Evolutionary conservation across 768 basidiomycete species (phyloP), one percentile per base, ranked within the genome.

Genomic region (Sporobolomyces roseus): DNA sequence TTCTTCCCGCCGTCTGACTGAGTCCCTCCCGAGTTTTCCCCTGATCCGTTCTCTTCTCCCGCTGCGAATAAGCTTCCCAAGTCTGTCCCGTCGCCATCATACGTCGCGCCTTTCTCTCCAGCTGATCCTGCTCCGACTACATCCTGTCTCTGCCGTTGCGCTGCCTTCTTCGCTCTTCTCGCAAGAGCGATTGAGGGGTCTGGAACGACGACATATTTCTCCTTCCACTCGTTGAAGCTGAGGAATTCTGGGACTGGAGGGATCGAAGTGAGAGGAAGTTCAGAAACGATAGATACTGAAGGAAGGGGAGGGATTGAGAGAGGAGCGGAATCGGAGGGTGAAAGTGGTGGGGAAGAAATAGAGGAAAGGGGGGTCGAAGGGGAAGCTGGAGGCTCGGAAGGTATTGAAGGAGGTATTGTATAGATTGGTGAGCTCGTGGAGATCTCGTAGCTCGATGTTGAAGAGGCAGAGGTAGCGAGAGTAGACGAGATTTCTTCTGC

Each of bases 211-310:
- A 81, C 75, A 65, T 87, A 87, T 72, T 84, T 88, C 36, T 84
- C 84, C 75, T 90, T 90, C 90, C 90, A 93, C 72, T 91, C 90
- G 74, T 91, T 88, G 75, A 93, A 93, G 0, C 89, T 88, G 27
- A 90, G 83, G 27, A 91, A 79, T 8, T 71, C 73, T 25, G 68
- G 65, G 0, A 53, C 61, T 17, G 68, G 33, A 7, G 66, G 63
- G 12, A 52, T 43, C 30, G 63, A 52, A 32, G 45, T 41, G 29
- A 69, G 51, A 7, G 71, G 59, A 12, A 66, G 21, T 16, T 64
- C 48, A 16, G 61, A 49, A 33, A 38, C 43, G 58, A 60, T 48
- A 45, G 45, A 49, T 10, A 49, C 29, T 12, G 53, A 56, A 43
- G 55, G 56, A 21, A 52, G 56, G 12, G 56, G 19, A 41, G 36